Evolutionary conservation across 1,139 yeast species (phyloP).

Genomic region (Magnusiomyces ingens): DNA sequence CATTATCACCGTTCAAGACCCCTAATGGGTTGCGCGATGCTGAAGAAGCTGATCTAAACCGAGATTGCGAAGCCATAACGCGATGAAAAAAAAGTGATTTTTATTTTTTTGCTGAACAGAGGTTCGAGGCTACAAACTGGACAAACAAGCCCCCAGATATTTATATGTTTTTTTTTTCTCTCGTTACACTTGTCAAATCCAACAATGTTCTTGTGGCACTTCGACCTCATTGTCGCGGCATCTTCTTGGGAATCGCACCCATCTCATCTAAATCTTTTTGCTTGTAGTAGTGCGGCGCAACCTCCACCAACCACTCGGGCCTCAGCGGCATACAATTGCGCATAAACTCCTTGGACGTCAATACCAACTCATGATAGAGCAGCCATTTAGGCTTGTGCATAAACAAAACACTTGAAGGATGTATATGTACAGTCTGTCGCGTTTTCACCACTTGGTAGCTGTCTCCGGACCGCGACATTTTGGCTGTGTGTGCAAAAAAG

Average conservation of each 20-base stretch:
- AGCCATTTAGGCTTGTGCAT: constrained; percentile 58
- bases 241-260: constrained; percentile 16
- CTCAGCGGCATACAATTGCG: constrained; percentile 72
- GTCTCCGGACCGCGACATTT: constrained; percentile 65
- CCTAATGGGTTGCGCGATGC: constrained; percentile 4
- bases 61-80: not conserved
- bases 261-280: constrained; percentile 23
- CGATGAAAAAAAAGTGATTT: constrained; percentile 1
- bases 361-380: constrained; percentile 75
- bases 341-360: constrained; percentile 86
- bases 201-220: not conserved
- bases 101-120: constrained; percentile 1
- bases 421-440: constrained; percentile 64
- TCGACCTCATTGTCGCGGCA: constrained; percentile 12
- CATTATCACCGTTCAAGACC: constrained; percentile 1
- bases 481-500: constrained; percentile 73
- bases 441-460: constrained; percentile 56
- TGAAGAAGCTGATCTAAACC: not conserved
- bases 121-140: not conserved
- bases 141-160: not conserved
- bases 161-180: constrained; percentile 1
- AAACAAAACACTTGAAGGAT: constrained; percentile 70
- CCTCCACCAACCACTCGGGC: constrained; percentile 56
- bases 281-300: constrained; percentile 55
- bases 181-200: not conserved